Evolutionary conservation across 768 basidiomycete genomes (phyloP), one percentile per base, ranked within the genome.

Genomic region (Rossbeevera mucosa): DNA sequence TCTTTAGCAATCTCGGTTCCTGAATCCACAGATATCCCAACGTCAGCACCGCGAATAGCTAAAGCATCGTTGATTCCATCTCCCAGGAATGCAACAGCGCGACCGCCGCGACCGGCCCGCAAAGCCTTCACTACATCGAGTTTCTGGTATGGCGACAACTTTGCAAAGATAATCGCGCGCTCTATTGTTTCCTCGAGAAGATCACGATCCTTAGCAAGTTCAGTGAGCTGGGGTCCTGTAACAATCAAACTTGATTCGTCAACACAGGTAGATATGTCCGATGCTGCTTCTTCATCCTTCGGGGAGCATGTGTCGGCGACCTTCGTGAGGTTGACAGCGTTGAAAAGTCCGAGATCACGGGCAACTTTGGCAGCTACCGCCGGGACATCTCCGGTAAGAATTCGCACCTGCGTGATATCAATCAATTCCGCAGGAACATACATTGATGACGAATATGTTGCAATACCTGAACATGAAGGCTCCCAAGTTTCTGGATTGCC

Each of bases 361-460:
- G 70, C 71, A 31, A 71, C 71, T 54, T 71, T 72, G 47, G 68
- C 68, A 33, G 70, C 70, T 4, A 72, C 68, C 2, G 70, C 64
- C 18, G 71, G 64, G 22, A 52, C 61, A 44, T 71, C 70, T 29
- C 70, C 71, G 2, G 70, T 71, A 30, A 71, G 70, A 53, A 71
- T 72, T 44, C 68, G 68, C 11, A 67, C 64, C 68, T 66, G n/a
- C 1, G 9, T 40, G 12, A 38, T 41, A 16, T 44, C 25, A n/a
- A 22, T 47, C 42, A 53, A 33, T 52, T 62, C 50, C 56, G 41
- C 16, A 31, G 8, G 20, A 45, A 4, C n/a, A 28, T 1, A 8
- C 7, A 52, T 44, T 7, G 5, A 26, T 16, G 9, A 33, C 13
- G 36, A 51, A 47, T 12, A 16, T n/a, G 14, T 30, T 33, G 33